phyloP scores from a whole-genome alignment of 2,329 filamentous ascomycete species.

The Kalaharituber pfeilii region DNA sequence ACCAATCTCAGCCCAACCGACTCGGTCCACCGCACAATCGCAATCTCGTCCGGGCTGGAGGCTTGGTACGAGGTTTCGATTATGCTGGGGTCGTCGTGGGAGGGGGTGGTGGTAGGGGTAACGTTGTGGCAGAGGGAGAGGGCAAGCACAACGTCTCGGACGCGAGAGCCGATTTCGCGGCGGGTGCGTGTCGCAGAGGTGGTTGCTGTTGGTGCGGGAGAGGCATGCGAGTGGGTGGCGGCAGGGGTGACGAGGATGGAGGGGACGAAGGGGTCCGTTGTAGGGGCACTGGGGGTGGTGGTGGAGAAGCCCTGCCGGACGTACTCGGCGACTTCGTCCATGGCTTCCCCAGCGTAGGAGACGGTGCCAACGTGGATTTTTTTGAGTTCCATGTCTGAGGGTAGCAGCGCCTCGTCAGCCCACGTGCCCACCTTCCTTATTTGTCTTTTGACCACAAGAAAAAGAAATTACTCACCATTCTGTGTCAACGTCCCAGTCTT shows the following conservation, averaged over 20 bases:
- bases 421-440: no score
- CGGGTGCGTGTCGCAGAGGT: conserved; percentile 53
- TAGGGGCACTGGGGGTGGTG: background rate
- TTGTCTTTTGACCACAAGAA: conserved; percentile 10
- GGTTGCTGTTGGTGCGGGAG: conserved; percentile 29
- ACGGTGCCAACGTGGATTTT: conserved; percentile 98
- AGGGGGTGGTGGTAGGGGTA: conserved; percentile 64
- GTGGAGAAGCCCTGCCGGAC: conserved; percentile 62
- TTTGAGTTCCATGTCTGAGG: conserved; percentile 81
- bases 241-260: conserved; percentile 49
- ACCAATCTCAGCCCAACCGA: conserved; percentile 70
- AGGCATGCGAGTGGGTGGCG: conserved; percentile 45
- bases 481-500: conserved; percentile 97
- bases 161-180: conserved; percentile 81
- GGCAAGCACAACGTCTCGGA: conserved; percentile 81
- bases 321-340: conserved; percentile 88
- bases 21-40: conserved; percentile 91
- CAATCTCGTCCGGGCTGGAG: conserved; percentile 93
- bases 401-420: no score
- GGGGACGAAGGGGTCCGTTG: conserved; percentile 2
- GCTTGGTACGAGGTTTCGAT: conserved; percentile 78
- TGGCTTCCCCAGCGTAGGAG: conserved; percentile 93
- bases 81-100: conserved; percentile 48
- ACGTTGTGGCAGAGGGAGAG: conserved; percentile 94
- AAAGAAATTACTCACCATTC: conserved; percentile 39